A percentile compares a stretch with the other conserved stretches of the same genome.
phyloP scores from a whole-genome alignment of 345 rosid genomes.

The Hypericum perforatum region DNA sequence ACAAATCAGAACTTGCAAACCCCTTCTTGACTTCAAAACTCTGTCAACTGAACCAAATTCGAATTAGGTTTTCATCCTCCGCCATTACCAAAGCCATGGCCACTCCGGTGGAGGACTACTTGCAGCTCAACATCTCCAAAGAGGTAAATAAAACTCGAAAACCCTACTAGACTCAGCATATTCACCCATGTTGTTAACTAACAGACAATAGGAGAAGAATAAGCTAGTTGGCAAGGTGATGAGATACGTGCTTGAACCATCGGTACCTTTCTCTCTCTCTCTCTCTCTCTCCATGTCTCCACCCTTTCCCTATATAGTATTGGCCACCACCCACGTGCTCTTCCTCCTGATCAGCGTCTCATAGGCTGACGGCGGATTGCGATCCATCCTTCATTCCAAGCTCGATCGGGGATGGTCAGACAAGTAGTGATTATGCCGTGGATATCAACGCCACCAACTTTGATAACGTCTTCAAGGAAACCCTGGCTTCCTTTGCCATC shows the following conservation, averaged over 20 bases:
- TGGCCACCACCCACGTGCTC: constrained; percentile 23
- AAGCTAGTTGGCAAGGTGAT: constrained; percentile 86
- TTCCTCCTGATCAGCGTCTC: constrained; percentile 14
- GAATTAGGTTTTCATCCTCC: too few relatives aligned
- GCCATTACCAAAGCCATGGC: too few relatives aligned
- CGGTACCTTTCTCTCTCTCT: too few relatives aligned
- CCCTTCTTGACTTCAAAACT: too few relatives aligned
- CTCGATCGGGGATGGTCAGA: constrained; percentile 12
- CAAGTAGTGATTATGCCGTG: constrained; percentile 42
- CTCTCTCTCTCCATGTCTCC: constrained; percentile 34
- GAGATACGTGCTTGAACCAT: too few relatives aligned
- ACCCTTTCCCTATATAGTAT: constrained; percentile 9
- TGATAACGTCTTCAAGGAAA: constrained; percentile 47
- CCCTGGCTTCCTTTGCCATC: constrained; percentile 64
- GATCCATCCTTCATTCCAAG: constrained; percentile 49
- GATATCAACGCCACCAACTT: constrained; percentile 65
- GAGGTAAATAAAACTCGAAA: too few relatives aligned
- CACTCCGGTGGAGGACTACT: too few relatives aligned
- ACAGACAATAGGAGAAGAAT: constrained; percentile 55
- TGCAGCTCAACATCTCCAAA: too few relatives aligned
- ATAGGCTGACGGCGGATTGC: constrained; percentile 41
- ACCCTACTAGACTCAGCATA: too few relatives aligned
- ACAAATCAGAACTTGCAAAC: too few relatives aligned
- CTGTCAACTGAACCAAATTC: too few relatives aligned
- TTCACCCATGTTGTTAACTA: too few relatives aligned